Conservation (phyloP, 192 early-diverging fungal species). For the Pilaira anomala region DNA sequence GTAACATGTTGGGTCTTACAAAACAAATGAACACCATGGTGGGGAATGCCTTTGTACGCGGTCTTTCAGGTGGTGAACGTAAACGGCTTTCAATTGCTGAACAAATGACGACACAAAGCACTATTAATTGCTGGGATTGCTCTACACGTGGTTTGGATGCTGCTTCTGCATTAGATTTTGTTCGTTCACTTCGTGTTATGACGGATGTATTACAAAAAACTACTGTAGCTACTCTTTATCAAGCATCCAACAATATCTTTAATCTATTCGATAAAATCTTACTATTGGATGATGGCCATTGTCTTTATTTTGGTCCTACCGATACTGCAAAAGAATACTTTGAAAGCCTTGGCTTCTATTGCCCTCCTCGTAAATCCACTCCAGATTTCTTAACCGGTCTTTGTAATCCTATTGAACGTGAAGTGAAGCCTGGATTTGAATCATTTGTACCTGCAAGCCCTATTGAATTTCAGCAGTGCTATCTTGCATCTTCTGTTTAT, state of each 20-base stretch:
- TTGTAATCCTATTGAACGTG: slow-evolving; percentile 58
- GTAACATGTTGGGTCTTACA: slow-evolving; percentile 48
- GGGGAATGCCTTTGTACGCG: slow-evolving; percentile 71
- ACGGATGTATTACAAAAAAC: slow-evolving; percentile 67
- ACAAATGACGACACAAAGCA: slow-evolving; percentile 62
- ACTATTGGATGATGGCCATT: slow-evolving; percentile 63
- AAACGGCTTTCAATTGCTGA: slow-evolving; percentile 77
- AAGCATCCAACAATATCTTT: slow-evolving; percentile 76
- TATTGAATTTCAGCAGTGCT: slow-evolving; percentile 62
- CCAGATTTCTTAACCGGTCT: slow-evolving; percentile 73
- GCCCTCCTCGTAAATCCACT: slow-evolving; percentile 62
- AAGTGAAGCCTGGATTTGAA: slow-evolving; percentile 49
- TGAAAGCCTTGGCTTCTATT: slow-evolving; percentile 55
- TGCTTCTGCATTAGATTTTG: slow-evolving; percentile 82
- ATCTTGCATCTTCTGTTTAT: slow-evolving; percentile 43
- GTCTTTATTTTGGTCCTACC: slow-evolving; percentile 68
- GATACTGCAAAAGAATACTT: slow-evolving; percentile 60
- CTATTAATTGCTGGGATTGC: slow-evolving; percentile 59
- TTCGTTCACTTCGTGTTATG: slow-evolving; percentile 67
- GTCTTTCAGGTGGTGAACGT: slow-evolving; percentile 74
- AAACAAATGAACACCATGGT: slow-evolving; percentile 71
- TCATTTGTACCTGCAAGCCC: slow-evolving; percentile 49
- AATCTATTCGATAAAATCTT: slow-evolving; percentile 68
- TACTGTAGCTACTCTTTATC: slow-evolving; percentile 53
- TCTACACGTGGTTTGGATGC: slow-evolving; percentile 76